Percentiles rank a stretch among this genome's conserved stretches.
Conservation (phyloP, 1,284 basidiomycete genomes). For the Ustilago shanxiensis region DNA sequence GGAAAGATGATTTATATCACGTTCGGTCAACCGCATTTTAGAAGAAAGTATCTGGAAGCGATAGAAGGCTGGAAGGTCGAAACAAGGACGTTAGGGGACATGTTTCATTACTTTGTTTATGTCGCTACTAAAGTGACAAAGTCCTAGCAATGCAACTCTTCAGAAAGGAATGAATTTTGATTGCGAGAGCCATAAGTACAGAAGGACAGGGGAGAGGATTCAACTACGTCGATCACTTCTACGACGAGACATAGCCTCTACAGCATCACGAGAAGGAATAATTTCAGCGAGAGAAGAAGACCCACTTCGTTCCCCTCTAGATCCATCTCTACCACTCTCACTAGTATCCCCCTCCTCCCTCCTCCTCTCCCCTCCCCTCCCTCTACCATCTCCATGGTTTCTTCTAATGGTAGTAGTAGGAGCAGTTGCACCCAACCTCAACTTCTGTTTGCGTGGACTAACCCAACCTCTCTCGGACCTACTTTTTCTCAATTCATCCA, state of each 20-base stretch:
- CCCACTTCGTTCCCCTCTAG: neutral
- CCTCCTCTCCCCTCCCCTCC: neutral
- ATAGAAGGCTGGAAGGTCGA: constrained; percentile 55
- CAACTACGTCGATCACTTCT: neutral
- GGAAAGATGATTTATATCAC: constrained; percentile 66
- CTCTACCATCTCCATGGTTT: too few species aligned
- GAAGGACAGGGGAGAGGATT: too few species aligned
- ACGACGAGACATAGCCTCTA: neutral
- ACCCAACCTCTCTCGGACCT: constrained; percentile 30
- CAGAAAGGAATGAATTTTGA: neutral
- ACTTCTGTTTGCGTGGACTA: constrained; percentile 12
- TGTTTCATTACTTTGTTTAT: constrained; percentile 67
- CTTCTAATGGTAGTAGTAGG: too few species aligned
- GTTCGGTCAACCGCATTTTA: constrained; percentile 66
- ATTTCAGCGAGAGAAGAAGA: constrained; percentile 4
- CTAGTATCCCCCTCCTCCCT: neutral
- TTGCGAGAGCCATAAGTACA: too few species aligned
- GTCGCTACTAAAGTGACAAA: constrained; percentile 53
- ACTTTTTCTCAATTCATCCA: constrained; percentile 28
- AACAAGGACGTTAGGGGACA: constrained; percentile 54
- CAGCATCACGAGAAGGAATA: neutral
- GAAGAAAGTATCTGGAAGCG: constrained; percentile 49
- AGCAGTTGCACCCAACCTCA: too few species aligned
- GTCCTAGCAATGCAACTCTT: too few species aligned
- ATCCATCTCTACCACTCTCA: constrained; percentile 13